These are phyloP conservation scores for Alternaria rosae DNA, from an alignment of 2,329 filamentous ascomycete species.

Conservation along the genomic window DNA sequence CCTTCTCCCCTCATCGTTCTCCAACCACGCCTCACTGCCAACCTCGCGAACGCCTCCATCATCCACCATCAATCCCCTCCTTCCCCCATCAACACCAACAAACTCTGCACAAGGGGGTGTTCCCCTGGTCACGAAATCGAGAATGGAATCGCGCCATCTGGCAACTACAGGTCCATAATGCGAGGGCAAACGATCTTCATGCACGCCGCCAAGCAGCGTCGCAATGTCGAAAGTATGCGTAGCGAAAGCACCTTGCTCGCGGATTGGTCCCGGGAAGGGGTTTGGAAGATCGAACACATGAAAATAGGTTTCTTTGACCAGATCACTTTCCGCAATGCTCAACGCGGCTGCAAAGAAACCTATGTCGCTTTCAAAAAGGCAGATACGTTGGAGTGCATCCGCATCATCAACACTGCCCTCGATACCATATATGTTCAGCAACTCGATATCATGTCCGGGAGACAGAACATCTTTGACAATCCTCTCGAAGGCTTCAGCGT, in stretches of 20 bases:
- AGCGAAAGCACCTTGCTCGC: constrained; percentile 16
- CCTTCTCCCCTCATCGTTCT: constrained; percentile 8
- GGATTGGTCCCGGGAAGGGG: constrained; percentile 22
- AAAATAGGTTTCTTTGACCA: constrained; percentile 23
- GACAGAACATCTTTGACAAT: constrained; percentile 12
- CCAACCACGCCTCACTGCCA: constrained; percentile 14
- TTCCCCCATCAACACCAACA: background rate
- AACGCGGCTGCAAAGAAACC: constrained; percentile 27
- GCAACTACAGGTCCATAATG: constrained; percentile 12
- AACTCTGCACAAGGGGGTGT: constrained; percentile 16
- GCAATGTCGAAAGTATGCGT: constrained; percentile 29
- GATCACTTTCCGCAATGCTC: constrained; percentile 7
- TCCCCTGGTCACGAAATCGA: constrained; percentile 20
- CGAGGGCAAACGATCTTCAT: constrained; percentile 16
- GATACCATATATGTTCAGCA: constrained; percentile 12
- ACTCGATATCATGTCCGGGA: background rate
- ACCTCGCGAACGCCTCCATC: constrained; percentile 18
- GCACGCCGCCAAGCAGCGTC: constrained; percentile 23
- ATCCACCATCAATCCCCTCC: constrained; percentile 13
- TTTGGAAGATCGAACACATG: constrained; percentile 26
- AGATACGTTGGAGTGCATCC: constrained; percentile 21
- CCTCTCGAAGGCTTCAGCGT: constrained; percentile 1
- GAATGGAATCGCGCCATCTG: constrained; percentile 18
- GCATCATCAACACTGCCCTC: background rate
- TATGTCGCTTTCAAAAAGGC: constrained; percentile 28